Percentiles rank a stretch among this genome's conserved stretches.
Conservation (phyloP, 495 filamentous ascomycete genomes). For the Aspergillus kassunensis region DNA sequence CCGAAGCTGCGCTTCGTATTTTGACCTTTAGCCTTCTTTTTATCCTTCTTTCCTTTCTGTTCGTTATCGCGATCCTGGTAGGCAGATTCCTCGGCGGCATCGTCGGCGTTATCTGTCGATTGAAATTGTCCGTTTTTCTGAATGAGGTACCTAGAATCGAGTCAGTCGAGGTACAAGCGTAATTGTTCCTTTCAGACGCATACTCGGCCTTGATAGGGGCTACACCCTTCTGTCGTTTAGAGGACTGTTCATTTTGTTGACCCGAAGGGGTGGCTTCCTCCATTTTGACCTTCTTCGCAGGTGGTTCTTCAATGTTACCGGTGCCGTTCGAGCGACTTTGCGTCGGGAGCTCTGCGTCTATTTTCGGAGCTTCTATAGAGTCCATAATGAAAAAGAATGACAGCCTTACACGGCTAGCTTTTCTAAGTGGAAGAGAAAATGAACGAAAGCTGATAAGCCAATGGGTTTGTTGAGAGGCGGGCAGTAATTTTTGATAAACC, state of each 20-base stretch:
- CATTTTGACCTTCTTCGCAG: conserved; percentile 57
- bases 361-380: conserved; percentile 9
- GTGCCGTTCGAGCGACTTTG: conserved; percentile 10
- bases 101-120: conserved; percentile 45
- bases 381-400: conserved; percentile 13
- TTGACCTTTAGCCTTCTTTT: conserved; percentile 73
- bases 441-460: background rate
- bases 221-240: conserved; percentile 57
- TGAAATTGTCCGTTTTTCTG: conserved; percentile 22
- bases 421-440: background rate
- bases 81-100: conserved; percentile 62
- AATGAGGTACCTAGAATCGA: conserved; percentile 54
- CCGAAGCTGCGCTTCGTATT: conserved; percentile 87
- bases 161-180: conserved; percentile 9
- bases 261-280: conserved; percentile 31
- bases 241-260: conserved; percentile 17
- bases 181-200: conserved; percentile 19
- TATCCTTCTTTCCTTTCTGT: conserved; percentile 43
- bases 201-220: conserved; percentile 85
- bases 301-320: conserved; percentile 38
- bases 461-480: background rate
- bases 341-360: conserved; percentile 8
- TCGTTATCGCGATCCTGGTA: conserved; percentile 37
- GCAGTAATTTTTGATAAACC: conserved; percentile 15
- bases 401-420: background rate